These are phyloP conservation scores for Antrodiella citrinella DNA, from an alignment of 768 basidiomycete genomes.

Conservation along the genomic window DNA sequence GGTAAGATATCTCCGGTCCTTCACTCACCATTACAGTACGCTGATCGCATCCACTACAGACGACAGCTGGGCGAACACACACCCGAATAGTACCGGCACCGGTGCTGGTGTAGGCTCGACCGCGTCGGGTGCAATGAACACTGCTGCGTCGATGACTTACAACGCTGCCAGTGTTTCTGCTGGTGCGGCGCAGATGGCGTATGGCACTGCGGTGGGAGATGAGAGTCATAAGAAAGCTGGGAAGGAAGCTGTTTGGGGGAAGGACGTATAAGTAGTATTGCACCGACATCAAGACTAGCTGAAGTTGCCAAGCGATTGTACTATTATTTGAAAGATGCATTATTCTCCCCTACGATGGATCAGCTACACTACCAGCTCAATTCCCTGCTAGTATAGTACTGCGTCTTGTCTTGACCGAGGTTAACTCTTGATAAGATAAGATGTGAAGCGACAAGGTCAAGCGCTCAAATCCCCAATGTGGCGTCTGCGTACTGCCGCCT, in stretches of 20 bases:
- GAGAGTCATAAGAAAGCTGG: slow-evolving; percentile 26
- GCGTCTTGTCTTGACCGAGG: too few species aligned
- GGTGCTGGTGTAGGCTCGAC: slow-evolving; percentile 5
- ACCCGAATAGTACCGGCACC: slow-evolving; percentile 11
- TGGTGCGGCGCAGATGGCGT: slow-evolving; percentile 30
- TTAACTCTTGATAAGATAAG: too few species aligned
- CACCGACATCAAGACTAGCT: not conserved
- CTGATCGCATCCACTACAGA: slow-evolving; percentile 19
- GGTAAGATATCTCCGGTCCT: too few species aligned
- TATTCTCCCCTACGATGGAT: too few species aligned
- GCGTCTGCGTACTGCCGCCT: too few species aligned
- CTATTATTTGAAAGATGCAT: too few species aligned
- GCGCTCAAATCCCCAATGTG: too few species aligned
- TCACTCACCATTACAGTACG: not conserved
- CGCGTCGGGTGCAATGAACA: slow-evolving; percentile 11
- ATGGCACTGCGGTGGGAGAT: slow-evolving; percentile 29
- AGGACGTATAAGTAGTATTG: not conserved
- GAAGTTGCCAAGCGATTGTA: too few species aligned
- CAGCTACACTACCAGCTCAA: too few species aligned
- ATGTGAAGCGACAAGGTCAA: too few species aligned
- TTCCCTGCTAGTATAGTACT: too few species aligned
- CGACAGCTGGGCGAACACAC: slow-evolving; percentile 35
- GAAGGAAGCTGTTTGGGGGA: slow-evolving; percentile 24
- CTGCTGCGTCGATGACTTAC: slow-evolving; percentile 13
- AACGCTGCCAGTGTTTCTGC: too few species aligned